Evolutionary conservation across 225 moss, liverwort and hornwort species (phyloP).

Genomic region (Asterella californica): DNA sequence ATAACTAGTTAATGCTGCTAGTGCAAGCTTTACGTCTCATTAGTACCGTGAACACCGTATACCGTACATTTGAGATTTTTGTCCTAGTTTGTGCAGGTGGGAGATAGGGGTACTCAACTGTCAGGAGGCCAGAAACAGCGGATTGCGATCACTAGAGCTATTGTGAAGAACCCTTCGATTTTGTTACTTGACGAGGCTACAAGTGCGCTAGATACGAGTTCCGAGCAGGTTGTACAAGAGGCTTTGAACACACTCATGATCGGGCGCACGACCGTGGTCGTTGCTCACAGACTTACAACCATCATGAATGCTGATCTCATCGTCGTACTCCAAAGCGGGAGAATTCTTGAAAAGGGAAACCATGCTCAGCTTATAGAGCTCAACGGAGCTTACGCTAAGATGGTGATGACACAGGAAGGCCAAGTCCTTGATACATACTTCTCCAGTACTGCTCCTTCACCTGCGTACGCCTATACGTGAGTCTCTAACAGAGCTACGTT

Average conservation of each 20-base stretch:
- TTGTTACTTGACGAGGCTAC: constrained; percentile 76
- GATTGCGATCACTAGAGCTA: constrained; percentile 78
- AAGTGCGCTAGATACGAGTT: constrained; percentile 65
- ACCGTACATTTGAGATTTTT: background rate
- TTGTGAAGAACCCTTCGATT: constrained; percentile 67
- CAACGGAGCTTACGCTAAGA: background rate
- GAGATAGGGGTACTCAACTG: constrained; percentile 62
- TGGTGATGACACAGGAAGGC: background rate
- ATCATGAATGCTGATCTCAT: constrained; percentile 66
- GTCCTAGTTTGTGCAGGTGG: constrained; percentile 44
- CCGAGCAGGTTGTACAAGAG: constrained; percentile 62
- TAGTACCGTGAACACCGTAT: background rate
- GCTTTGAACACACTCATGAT: constrained; percentile 63
- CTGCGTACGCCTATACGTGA: background rate
- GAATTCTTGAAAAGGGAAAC: constrained; percentile 65
- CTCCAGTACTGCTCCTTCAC: background rate
- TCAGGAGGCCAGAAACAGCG: constrained; percentile 74
- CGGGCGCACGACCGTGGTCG: constrained; percentile 60
- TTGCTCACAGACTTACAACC: constrained; percentile 67
- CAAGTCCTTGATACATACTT: background rate
- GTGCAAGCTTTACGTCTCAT: no score
- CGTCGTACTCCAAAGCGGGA: constrained; percentile 64
- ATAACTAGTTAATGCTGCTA: background rate
- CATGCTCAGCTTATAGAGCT: constrained; percentile 42
- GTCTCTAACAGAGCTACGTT: background rate